Percentiles rank a stretch among this genome's conserved stretches.
These are phyloP conservation scores for Gossypium trilobum DNA, from an alignment of 441 rosid species.

Conservation along the genomic window DNA sequence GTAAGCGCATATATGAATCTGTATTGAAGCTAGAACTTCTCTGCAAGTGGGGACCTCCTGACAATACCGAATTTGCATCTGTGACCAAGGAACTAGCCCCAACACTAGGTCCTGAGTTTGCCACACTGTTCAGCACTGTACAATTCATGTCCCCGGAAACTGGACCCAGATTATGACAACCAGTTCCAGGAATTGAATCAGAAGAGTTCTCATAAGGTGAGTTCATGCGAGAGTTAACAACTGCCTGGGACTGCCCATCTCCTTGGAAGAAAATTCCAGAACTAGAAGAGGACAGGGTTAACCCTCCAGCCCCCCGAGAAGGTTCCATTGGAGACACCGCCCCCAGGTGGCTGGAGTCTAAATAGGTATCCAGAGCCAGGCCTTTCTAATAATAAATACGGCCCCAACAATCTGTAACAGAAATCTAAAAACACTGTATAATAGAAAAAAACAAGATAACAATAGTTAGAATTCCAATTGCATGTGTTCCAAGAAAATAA, in stretches of 20 bases:
- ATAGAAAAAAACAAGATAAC: constrained; percentile 17
- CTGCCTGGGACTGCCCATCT: constrained; percentile 79
- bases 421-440: constrained; percentile 30
- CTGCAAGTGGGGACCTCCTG: constrained; percentile 85
- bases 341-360: constrained; percentile 55
- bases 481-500: constrained; percentile 1
- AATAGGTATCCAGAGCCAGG: constrained; percentile 70
- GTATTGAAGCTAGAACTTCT: constrained; percentile 88
- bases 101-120: constrained; percentile 85
- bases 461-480: constrained; percentile 8
- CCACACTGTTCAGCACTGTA: constrained; percentile 66
- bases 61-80: constrained; percentile 88
- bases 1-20: constrained; percentile 89
- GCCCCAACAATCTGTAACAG: constrained; percentile 30
- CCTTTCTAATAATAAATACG: constrained; percentile 26
- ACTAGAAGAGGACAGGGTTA: constrained; percentile 82
- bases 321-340: constrained; percentile 59
- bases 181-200: constrained; percentile 63
- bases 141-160: constrained; percentile 81
- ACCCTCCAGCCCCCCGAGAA: constrained; percentile 68
- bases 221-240: constrained; percentile 75
- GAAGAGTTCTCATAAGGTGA: constrained; percentile 75
- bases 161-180: constrained; percentile 50
- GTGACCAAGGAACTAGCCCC: constrained; percentile 94
- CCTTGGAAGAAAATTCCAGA: constrained; percentile 96